A percentile compares a stretch with the other conserved stretches of the same genome.
These are phyloP conservation scores for Trypanosoma vivax DNA, from an alignment of 208 protist species.

Conservation along the genomic window DNA sequence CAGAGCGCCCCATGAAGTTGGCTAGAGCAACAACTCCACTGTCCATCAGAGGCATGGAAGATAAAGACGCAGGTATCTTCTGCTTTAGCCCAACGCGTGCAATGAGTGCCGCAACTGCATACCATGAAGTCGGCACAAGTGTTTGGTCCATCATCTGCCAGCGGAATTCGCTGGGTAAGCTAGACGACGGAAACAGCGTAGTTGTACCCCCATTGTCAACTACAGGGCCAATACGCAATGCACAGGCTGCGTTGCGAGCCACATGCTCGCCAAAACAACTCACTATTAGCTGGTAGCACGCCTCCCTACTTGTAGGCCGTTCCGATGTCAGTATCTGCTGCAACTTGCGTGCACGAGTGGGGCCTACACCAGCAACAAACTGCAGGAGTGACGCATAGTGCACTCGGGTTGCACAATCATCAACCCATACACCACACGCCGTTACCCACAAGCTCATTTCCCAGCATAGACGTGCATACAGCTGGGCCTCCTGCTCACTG, in stretches of 20 bases:
- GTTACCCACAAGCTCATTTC: constrained; percentile 81
- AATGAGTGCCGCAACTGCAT: constrained; percentile 20
- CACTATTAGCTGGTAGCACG: constrained; percentile 29
- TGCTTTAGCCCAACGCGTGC: constrained; percentile 27
- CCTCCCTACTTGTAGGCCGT: constrained; percentile 26
- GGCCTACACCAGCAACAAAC: constrained; percentile 77
- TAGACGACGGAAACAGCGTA: too few species aligned
- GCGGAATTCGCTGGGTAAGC: too few species aligned
- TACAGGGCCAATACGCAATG: constrained; percentile 35
- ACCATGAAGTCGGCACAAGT: constrained; percentile 35
- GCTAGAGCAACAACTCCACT: constrained; percentile 7
- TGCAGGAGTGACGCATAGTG: constrained; percentile 50
- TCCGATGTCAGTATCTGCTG: constrained; percentile 18
- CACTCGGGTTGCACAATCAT: constrained; percentile 43
- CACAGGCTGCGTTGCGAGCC: constrained; percentile 34
- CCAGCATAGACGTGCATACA: constrained; percentile 65
- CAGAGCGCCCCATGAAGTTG: constrained; percentile 7
- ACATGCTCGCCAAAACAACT: constrained; percentile 41
- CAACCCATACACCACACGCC: constrained; percentile 49
- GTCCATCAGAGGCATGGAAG: not conserved
- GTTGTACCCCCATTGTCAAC: not conserved
- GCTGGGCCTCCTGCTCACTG: constrained; percentile 31
- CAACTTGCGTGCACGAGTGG: constrained; percentile 38
- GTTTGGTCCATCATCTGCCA: constrained; percentile 75
- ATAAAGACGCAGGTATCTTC: too few species aligned